A percentile compares a stretch with the other conserved stretches of the same genome.
Evolutionary conservation across 75 land plant species (phyloP).

Genomic region (Pinus albicaulis): DNA sequence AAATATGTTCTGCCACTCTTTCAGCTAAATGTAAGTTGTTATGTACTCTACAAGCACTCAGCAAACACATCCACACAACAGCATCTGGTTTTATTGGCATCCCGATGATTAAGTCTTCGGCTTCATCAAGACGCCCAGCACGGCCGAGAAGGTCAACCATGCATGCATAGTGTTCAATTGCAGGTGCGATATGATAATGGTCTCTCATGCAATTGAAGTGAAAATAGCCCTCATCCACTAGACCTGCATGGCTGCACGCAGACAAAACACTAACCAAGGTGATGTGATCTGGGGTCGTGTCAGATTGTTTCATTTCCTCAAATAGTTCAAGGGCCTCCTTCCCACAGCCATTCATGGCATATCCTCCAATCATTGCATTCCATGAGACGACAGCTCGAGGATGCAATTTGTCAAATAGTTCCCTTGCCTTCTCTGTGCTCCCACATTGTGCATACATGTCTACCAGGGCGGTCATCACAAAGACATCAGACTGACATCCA

Average conservation of each 20-base stretch:
- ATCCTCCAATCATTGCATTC: conserved; percentile 61
- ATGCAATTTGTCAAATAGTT: conserved; percentile 31
- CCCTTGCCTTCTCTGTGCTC: conserved; percentile 26
- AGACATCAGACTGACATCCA: not conserved
- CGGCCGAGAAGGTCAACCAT: conserved; percentile 55
- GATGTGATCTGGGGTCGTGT: conserved; percentile 39
- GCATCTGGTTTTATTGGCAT: conserved; percentile 43
- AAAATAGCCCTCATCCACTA: conserved; percentile 30
- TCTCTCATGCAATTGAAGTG: conserved; percentile 39
- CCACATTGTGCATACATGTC: conserved; percentile 26
- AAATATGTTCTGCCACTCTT: conserved; percentile 36
- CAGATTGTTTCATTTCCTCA: conserved; percentile 28
- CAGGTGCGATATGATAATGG: conserved; percentile 33
- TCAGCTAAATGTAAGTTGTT: conserved; percentile 31
- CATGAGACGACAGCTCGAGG: conserved; percentile 25
- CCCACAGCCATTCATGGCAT: conserved; percentile 45
- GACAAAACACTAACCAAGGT: conserved; percentile 40
- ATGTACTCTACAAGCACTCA: conserved; percentile 33
- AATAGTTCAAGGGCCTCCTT: conserved; percentile 36
- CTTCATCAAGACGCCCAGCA: conserved; percentile 42
- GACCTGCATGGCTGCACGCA: conserved; percentile 53
- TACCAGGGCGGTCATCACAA: conserved; percentile 37
- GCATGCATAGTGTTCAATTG: conserved; percentile 29
- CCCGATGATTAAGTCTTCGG: conserved; percentile 30
- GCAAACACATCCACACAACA: conserved; percentile 37